Evolutionary conservation across 2,329 filamentous ascomycete species (phyloP).

Genomic region (Fusarium sp.): DNA sequence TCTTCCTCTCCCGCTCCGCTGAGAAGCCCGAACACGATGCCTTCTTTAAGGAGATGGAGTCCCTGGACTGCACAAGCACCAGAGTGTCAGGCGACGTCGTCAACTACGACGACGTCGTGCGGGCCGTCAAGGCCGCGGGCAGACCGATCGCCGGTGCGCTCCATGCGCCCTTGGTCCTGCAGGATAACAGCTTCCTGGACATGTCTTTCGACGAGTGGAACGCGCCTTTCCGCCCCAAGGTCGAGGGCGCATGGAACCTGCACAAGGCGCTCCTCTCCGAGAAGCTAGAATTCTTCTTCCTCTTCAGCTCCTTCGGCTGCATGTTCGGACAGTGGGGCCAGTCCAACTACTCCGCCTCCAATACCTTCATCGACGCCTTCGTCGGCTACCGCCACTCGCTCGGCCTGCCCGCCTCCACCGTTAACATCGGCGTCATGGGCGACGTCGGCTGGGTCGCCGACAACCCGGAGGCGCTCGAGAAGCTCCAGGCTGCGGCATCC

Average conservation of each 20-base stretch:
- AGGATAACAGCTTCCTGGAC: background rate
- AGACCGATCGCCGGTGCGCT: too few relatives aligned
- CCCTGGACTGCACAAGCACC: too few relatives aligned
- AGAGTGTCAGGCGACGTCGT: too few relatives aligned
- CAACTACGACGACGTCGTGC: too few relatives aligned
- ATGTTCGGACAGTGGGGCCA: constrained; percentile 6
- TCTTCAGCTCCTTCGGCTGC: constrained; percentile 3
- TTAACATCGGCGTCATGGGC: background rate
- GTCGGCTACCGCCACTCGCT: constrained; percentile 2
- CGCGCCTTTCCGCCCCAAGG: background rate
- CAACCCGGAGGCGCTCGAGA: too few relatives aligned
- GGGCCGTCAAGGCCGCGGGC: too few relatives aligned
- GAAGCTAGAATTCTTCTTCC: constrained; percentile 4
- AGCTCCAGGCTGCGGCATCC: too few relatives aligned
- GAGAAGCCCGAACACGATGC: background rate
- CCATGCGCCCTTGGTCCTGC: background rate
- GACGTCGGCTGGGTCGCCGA: constrained; percentile 8
- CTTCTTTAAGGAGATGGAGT: constrained; percentile 1
- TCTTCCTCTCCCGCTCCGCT: constrained; percentile 12
- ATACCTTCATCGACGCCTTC: constrained; percentile 12
- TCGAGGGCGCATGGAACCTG: background rate
- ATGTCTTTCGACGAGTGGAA: background rate
- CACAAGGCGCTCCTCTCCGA: background rate
- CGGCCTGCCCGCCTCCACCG: background rate
- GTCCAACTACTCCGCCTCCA: constrained; percentile 1